Evolutionary conservation across 2,329 filamentous ascomycete genomes (phyloP), one percentile per base, ranked within the genome.

Genomic region (Calonectria fujianensis): DNA sequence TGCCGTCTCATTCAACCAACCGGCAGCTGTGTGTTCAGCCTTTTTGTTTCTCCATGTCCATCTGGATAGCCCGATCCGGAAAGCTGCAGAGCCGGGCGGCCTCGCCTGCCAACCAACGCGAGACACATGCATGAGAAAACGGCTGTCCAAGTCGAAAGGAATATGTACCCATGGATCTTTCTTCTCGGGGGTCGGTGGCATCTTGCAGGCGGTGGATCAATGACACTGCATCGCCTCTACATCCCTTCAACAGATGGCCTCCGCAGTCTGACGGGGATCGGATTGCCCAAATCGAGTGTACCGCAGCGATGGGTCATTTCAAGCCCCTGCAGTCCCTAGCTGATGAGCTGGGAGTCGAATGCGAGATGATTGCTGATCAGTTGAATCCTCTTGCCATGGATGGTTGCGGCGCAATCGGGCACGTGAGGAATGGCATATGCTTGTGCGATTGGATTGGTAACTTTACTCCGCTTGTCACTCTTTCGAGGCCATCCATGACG

Each of bases 221-320:
- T 45, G n/a, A 50, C 31, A 50, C 31, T 73, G 32, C 59, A 48
- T 27, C 45, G 20, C 57, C 57, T 45, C 54, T 24, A 20, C 31
- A 10, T 59, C n/a, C 35, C 54, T 64, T 59, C 50, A 35, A 50
- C 59, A 67, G 59, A 65, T 72, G 41, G 65, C 69, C 57, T 67
- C 59, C 52, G 70, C 59, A 45, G 32, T 64, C 65, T 51, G 45
- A 50, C 35, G 69, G 69, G 57, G 51, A 65, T 65, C 63, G 54
- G 69, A 50, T 70, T 74, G 59, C 66, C 64, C 51, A 61, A 70
- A 70, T 48, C 67, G 67, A 57, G 65, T 32, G 39, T 59, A 65
- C 69, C 64, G 50, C 48, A 52, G 18, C n/a, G 18, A 72, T 39
- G 64, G 50, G 52, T 64, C 54, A 68, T 48, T 57, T 66, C 63